These are phyloP conservation scores for Lipomyces anomalus DNA, from an alignment of 805 yeast genomes.

Conservation along the genomic window DNA sequence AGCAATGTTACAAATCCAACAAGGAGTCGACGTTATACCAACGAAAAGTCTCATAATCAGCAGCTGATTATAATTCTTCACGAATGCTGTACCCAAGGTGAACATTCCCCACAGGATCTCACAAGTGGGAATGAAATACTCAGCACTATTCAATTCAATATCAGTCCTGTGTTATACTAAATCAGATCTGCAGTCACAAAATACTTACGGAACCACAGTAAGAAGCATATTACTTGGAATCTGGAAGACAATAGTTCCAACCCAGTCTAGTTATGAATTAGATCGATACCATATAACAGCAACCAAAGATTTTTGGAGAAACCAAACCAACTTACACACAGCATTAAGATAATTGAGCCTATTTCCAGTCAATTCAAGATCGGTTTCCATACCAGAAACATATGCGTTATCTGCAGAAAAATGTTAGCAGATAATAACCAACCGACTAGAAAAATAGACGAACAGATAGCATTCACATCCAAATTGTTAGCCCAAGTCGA, in stretches of 20 bases:
- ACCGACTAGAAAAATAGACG: not conserved
- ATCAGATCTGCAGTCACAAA: too few relatives aligned
- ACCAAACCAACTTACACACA: slow-evolving; percentile 28
- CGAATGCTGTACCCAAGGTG: slow-evolving; percentile 52
- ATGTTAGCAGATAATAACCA: not conserved
- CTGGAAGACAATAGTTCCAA: slow-evolving; percentile 29
- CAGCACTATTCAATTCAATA: too few relatives aligned
- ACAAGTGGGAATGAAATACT: slow-evolving; percentile 45
- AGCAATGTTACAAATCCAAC: slow-evolving; percentile 44
- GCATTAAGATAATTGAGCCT: slow-evolving; percentile 27
- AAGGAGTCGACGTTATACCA: slow-evolving; percentile 68
- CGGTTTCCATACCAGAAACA: slow-evolving; percentile 39
- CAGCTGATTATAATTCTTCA: slow-evolving; percentile 40
- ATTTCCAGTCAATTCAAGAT: slow-evolving; percentile 27
- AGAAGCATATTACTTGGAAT: slow-evolving; percentile 33
- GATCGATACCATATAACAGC: too few relatives aligned
- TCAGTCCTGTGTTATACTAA: too few relatives aligned
- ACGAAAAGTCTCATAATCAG: slow-evolving; percentile 60
- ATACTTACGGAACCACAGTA: slow-evolving; percentile 31
- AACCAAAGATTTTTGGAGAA: too few relatives aligned
- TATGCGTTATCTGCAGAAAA: slow-evolving; percentile 36
- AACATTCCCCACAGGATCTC: slow-evolving; percentile 66
- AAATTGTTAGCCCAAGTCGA: slow-evolving; percentile 21
- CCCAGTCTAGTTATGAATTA: slow-evolving; percentile 14
- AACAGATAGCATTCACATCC: slow-evolving; percentile 14